These are phyloP conservation scores for Ogataea naganishii DNA, from an alignment of 805 yeast genomes.

Conservation along the genomic window DNA sequence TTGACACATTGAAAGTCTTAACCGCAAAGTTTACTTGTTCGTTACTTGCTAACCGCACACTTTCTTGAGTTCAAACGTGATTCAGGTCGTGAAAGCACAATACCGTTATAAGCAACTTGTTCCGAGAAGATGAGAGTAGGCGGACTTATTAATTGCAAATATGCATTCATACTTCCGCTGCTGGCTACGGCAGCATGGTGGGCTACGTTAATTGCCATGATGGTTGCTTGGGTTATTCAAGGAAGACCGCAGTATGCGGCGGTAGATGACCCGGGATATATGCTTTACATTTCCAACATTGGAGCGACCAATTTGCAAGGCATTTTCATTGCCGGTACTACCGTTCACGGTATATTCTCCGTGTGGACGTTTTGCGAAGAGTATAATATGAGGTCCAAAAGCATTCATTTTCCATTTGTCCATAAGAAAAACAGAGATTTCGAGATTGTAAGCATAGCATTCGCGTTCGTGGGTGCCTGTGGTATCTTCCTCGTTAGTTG, in stretches of 20 bases:
- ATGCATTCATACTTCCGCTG: slow-evolving; percentile 45
- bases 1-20: too few species aligned
- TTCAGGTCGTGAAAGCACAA: too few species aligned
- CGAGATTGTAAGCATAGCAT: slow-evolving; percentile 11
- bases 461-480: slow-evolving; percentile 35
- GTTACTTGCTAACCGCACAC: too few species aligned
- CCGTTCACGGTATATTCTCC: slow-evolving; percentile 69
- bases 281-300: slow-evolving; percentile 71
- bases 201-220: slow-evolving; percentile 80
- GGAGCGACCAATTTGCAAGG: slow-evolving; percentile 87
- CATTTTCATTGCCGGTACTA: slow-evolving; percentile 70
- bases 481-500: slow-evolving; percentile 70
- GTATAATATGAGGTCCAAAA: slow-evolving; percentile 46
- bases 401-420: slow-evolving; percentile 37
- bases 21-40: too few species aligned
- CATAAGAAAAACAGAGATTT: slow-evolving; percentile 26
- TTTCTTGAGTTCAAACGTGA: too few species aligned
- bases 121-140: too few species aligned
- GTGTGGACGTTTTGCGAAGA: slow-evolving; percentile 58
- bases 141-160: too few species aligned
- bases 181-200: slow-evolving; percentile 70
- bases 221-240: slow-evolving; percentile 70
- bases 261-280: slow-evolving; percentile 37
- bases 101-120: too few species aligned
- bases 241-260: slow-evolving; percentile 68